phyloP scores from a whole-genome alignment of 1,284 basidiomycete genomes.

The Apiotrichum domesticum region DNA sequence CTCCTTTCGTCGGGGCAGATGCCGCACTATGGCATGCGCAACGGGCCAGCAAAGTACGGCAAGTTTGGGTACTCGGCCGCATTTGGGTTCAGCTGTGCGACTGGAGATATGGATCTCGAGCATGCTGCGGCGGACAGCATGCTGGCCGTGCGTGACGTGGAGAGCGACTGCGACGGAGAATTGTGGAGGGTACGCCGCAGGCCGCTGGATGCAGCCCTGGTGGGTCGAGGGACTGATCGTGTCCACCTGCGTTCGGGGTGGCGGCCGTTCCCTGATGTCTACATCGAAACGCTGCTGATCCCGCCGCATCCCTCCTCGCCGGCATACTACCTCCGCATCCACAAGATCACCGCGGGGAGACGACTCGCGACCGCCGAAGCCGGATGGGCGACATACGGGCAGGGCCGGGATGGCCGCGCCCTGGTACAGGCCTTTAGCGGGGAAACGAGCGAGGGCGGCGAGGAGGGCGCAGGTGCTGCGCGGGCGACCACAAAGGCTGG shows the following conservation, averaged over 20 bases:
- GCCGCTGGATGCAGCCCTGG: conserved; percentile 59
- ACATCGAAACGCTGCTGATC: conserved; percentile 67
- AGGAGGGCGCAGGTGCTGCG: conserved; percentile 41
- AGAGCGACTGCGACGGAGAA: no score
- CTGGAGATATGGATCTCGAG: conserved; percentile 61
- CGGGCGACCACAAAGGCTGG: conserved; percentile 59
- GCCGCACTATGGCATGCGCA: conserved; percentile 69
- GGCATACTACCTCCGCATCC: conserved; percentile 63
- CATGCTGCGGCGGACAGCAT: conserved; percentile 65
- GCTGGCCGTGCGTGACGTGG: conserved; percentile 60
- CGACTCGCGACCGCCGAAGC: conserved; percentile 59
- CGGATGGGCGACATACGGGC: conserved; percentile 66
- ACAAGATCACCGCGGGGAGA: conserved; percentile 56
- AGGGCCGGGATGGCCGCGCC: conserved; percentile 58
- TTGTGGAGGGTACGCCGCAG: conserved; percentile 60
- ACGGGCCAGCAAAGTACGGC: conserved; percentile 69
- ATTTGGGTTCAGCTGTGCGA: conserved; percentile 69
- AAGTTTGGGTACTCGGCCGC: conserved; percentile 67
- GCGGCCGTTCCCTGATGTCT: conserved; percentile 66
- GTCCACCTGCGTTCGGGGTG: conserved; percentile 61
- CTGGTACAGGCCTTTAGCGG: conserved; percentile 48
- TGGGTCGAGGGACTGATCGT: conserved; percentile 46
- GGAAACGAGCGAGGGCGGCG: conserved; percentile 32
- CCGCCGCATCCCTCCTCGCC: conserved; percentile 57
- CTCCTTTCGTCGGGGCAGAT: conserved; percentile 69